Base-by-base conservation (phyloP, 2,329 filamentous ascomycete species). In the Aureobasidium musti region DNA sequence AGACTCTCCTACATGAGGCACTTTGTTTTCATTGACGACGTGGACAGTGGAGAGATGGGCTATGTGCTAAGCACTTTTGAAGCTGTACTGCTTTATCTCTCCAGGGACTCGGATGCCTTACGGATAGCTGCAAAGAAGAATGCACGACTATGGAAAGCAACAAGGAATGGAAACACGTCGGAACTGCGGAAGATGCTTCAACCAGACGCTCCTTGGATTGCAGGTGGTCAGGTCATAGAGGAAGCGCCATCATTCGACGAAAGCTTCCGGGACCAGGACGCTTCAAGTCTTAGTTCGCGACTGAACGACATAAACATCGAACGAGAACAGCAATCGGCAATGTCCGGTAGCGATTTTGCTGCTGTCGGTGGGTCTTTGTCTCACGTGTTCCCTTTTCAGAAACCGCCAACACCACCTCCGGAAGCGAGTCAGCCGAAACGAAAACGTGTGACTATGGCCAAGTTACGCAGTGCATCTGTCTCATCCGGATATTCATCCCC, bases 1-100 rank as follows among this genome's bases (percentile, higher is more conserved):
- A 86, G 94, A 23, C 81, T 99, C 54, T 83, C 90, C n/a, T 99
- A 98, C 76, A 97, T 98, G 84, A 90, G 94, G 50, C 92, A 96
- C 73, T 99, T 97, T 74, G 95, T 97, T 71, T 99, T 97, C 77
- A 93, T 97, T 60, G 95, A 98, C 72, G 95, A 99, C 78, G 92
- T 99, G 10, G 95, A 99, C 71, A 96, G 88, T 68, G 95, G 95
- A 57, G 95, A 99, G 79, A 89, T 96, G 82, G 95, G 95, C 10
- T 99, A 99, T 77, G 93, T 94, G 0, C 79, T 99, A 60, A 98
- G 94, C 77, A 99, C 95, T 0, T 91, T 98, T 68, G 95, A 99
- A 77, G 95, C 92, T 7, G 95, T 99, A 0, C 79, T 99, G 39
- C 88, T 91, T 1, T 98, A 99, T 75, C 85, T 99, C 2, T 86